Percentiles rank a stretch among this genome's conserved stretches.
These are phyloP conservation scores for Aspergillus thermomutatus DNA, from an alignment of 2,329 filamentous ascomycete species.

Conservation along the genomic window DNA sequence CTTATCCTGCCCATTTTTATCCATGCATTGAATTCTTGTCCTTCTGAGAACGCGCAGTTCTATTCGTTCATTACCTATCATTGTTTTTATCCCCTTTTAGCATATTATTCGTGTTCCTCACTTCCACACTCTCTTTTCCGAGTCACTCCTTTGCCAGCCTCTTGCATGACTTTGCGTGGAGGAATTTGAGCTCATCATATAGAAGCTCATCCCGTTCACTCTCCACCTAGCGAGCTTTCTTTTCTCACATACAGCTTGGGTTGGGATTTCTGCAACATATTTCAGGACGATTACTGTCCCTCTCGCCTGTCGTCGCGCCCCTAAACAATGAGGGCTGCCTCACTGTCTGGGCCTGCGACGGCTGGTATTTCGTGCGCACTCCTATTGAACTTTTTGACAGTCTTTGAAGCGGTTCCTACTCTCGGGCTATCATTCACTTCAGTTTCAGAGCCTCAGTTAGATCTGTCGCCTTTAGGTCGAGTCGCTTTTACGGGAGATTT, in stretches of 20 bases:
- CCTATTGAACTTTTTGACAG: conserved; percentile 18
- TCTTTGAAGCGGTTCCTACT: conserved; percentile 20
- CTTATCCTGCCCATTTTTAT: conserved; percentile 13
- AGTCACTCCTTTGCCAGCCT: conserved; percentile 8
- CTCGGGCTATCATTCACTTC: conserved; percentile 36
- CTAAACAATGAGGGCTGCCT: conserved; percentile 43
- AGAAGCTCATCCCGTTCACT: background rate
- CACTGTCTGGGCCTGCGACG: conserved; percentile 45
- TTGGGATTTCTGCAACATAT: conserved; percentile 6
- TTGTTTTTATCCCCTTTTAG: conserved; percentile 13
- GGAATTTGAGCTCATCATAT: conserved; percentile 1
- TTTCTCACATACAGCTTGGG: conserved; percentile 13
- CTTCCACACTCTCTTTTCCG: conserved; percentile 1
- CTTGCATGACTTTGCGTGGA: conserved; percentile 6
- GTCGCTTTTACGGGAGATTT: conserved; percentile 88
- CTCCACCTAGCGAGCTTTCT: conserved; percentile 9
- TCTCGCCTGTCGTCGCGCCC: conserved; percentile 36
- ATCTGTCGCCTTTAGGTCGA: conserved; percentile 73
- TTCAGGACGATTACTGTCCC: conserved; percentile 10
- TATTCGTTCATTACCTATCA: conserved; percentile 8
- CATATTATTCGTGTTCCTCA: background rate
- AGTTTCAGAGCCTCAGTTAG: conserved; percentile 49
- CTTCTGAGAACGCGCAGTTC: conserved; percentile 5
- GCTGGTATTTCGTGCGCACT: conserved; percentile 34
- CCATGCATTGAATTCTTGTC: conserved; percentile 8